Evolutionary conservation across 306 rosid species (phyloP).

Genomic region (Cyclanthera cordifolia): DNA sequence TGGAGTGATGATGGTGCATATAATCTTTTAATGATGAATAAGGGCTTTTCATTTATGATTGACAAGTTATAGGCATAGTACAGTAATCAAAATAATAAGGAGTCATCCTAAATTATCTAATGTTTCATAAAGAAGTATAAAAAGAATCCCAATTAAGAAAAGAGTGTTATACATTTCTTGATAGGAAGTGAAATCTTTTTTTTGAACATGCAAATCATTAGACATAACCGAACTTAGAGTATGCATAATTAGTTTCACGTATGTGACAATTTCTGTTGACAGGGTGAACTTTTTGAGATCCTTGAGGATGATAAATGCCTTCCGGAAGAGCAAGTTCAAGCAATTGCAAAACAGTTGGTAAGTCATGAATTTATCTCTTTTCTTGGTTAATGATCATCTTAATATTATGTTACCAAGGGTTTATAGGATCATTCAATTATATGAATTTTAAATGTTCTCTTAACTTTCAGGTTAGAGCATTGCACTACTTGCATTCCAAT

Average conservation of each 20-base stretch:
- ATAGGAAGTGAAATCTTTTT: slow-evolving; percentile 1
- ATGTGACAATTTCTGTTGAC: slow-evolving; percentile 10
- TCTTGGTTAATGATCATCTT: not conserved
- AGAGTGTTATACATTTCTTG: not conserved
- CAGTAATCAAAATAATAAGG: not conserved
- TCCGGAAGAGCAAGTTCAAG: slow-evolving; percentile 98
- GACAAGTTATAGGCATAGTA: not conserved
- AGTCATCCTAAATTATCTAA: not conserved
- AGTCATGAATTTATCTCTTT: slow-evolving; percentile 8
- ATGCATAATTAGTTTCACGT: slow-evolving; percentile 8
- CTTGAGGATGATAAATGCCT: slow-evolving; percentile 97
- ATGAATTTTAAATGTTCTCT: not conserved
- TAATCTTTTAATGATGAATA: not conserved
- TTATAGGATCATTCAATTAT: not conserved
- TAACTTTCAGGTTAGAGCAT: slow-evolving; percentile 64
- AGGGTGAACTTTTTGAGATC: slow-evolving; percentile 98
- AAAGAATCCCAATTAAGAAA: not conserved
- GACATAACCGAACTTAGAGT: not conserved
- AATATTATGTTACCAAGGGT: not conserved
- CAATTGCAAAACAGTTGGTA: slow-evolving; percentile 98
- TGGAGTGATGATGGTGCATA: not conserved
- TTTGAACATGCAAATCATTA: not conserved
- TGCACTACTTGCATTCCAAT: slow-evolving; percentile 90
- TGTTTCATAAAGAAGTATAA: not conserved
- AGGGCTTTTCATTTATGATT: not conserved